phyloP scores from a whole-genome alignment of 2,329 filamentous ascomycete genomes.

The Colletotrichum karsti region DNA sequence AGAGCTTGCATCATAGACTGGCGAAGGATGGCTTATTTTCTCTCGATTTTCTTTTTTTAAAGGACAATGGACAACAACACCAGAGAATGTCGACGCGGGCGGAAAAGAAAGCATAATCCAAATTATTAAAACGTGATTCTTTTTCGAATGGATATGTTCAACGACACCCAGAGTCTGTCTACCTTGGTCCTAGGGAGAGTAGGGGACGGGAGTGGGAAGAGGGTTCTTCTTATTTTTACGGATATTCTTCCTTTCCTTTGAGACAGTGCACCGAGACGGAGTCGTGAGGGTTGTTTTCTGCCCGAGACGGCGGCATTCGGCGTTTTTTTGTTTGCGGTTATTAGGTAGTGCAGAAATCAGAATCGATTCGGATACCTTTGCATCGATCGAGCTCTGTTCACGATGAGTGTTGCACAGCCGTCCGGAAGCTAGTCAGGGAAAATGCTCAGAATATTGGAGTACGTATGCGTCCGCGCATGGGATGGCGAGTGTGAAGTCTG shows the following conservation, averaged over 20 bases:
- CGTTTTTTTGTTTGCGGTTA: no score
- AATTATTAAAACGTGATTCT: background rate
- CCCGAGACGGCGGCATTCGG: no score
- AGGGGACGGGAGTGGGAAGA: background rate
- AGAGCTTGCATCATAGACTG: slow-evolving; percentile 32
- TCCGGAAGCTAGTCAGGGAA: no score
- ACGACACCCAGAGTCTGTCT: no score
- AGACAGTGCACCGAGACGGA: background rate
- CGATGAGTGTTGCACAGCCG: no score
- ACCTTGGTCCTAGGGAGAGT: background rate
- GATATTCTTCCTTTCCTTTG: background rate
- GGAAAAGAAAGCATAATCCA: background rate
- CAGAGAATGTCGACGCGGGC: background rate
- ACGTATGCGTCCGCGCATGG: no score
- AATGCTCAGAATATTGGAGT: no score
- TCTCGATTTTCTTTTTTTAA: background rate
- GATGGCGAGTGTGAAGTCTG: no score
- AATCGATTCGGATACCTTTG: no score
- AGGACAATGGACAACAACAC: background rate
- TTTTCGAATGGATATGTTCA: background rate
- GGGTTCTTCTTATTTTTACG: background rate
- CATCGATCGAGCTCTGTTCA: no score
- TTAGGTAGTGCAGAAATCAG: no score
- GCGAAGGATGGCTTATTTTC: slow-evolving; percentile 24
- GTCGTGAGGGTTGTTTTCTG: no score